Conservation (phyloP, 352 stramenopile genomes). For the Globisporangium ultimum region DNA sequence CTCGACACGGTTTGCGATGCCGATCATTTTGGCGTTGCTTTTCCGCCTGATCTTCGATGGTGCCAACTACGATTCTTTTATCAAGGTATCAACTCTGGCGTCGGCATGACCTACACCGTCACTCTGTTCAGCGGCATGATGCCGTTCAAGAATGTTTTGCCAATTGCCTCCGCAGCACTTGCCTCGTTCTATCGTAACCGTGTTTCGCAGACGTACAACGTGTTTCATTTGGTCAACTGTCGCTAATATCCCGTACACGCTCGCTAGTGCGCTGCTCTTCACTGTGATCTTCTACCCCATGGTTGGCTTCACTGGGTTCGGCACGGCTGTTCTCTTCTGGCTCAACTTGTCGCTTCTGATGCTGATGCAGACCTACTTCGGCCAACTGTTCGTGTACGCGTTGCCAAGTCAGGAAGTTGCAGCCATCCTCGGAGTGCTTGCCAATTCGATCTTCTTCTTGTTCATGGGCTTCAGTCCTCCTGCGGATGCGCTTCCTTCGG, state of each 20-base stretch:
- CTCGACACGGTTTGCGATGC: no score
- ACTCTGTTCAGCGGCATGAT: no score
- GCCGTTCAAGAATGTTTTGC: no score
- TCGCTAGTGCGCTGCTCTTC: constrained; percentile 14
- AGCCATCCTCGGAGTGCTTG: constrained; percentile 13
- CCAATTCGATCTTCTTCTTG: constrained; percentile 43
- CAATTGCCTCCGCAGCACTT: no score
- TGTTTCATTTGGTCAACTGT: constrained; percentile 64
- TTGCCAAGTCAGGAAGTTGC: constrained; percentile 15
- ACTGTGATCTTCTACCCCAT: constrained; percentile 23
- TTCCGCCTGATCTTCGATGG: no score
- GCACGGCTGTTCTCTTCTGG: constrained; percentile 15
- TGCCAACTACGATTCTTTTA: no score
- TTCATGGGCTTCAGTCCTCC: constrained; percentile 47
- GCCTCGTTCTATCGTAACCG: no score
- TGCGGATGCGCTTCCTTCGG: constrained; percentile 17
- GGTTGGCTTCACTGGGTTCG: constrained; percentile 19
- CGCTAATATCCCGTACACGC: constrained; percentile 7
- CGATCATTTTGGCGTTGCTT: no score
- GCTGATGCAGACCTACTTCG: constrained; percentile 20
- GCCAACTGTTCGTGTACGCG: constrained; percentile 13
- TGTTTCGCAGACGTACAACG: no score
- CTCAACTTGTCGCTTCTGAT: constrained; percentile 10
- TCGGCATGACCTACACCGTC: no score
- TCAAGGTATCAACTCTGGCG: no score